phyloP scores from a whole-genome alignment of 148 eudicot species.

The Heliosperma pusillum region DNA sequence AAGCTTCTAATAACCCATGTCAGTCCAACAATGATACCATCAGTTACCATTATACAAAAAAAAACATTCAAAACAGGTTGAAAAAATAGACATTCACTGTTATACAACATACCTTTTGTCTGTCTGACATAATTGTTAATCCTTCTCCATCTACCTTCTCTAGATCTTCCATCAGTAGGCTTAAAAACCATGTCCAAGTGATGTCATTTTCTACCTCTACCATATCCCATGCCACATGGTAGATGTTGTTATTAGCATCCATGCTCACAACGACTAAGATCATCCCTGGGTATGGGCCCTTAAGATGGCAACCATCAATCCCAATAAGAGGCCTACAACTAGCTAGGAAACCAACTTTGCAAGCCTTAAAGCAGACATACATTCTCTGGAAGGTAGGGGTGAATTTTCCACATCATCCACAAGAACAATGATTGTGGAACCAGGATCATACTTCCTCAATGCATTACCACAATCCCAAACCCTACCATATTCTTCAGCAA shows the following conservation, averaged over 20 bases:
- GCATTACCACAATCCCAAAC: slow-evolving; percentile 9
- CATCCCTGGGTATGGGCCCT: background rate
- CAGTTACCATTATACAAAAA: no score
- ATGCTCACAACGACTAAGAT: background rate
- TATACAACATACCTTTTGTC: rapidly evolving
- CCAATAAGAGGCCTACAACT: no score
- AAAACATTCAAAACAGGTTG: no score
- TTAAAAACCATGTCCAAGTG: no score
- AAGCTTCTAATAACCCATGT: background rate
- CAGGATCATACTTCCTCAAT: background rate
- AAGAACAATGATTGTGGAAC: background rate
- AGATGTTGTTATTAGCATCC: slow-evolving; percentile 14
- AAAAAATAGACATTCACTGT: background rate
- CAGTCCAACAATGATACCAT: no score
- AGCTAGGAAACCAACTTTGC: no score
- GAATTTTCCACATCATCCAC: no score
- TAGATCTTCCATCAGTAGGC: background rate
- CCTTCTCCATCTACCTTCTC: background rate
- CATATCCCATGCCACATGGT: background rate
- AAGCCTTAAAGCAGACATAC: no score
- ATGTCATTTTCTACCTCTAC: slow-evolving; percentile 8
- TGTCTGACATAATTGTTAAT: background rate
- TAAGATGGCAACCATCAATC: slow-evolving; percentile 19
- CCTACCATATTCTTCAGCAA: background rate
- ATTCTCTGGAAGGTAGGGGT: no score